Percentiles rank a stretch among this genome's conserved stretches.
Conservation (phyloP, 768 basidiomycete species). For the Kwoniella sp. region DNA sequence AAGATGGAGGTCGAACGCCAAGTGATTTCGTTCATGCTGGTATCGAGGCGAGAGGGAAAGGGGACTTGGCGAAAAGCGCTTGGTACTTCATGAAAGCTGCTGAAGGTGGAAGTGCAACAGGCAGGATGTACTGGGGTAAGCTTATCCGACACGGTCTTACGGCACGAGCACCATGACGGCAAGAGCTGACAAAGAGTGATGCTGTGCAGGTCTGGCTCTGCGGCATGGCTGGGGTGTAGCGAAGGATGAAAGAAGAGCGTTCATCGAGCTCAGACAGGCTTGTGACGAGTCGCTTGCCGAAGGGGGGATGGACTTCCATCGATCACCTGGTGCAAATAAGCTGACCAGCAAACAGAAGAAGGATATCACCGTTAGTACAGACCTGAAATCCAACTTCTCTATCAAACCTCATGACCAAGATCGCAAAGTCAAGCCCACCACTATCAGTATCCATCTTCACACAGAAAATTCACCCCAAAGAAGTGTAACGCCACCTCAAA, state of each 20-base stretch:
- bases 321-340: slow-evolving; percentile 27
- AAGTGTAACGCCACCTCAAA: background rate
- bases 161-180: too few relatives aligned
- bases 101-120: slow-evolving; percentile 49
- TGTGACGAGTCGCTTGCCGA: slow-evolving; percentile 44
- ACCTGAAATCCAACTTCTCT: background rate
- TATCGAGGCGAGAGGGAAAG: slow-evolving; percentile 44
- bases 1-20: slow-evolving; percentile 19
- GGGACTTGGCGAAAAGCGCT: slow-evolving; percentile 50
- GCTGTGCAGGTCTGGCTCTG: slow-evolving; percentile 40
- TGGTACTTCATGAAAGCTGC: slow-evolving; percentile 54
- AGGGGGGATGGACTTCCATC: slow-evolving; percentile 33
- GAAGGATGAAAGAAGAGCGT: slow-evolving; percentile 46
- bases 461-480: too few relatives aligned
- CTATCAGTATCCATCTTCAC: too few relatives aligned
- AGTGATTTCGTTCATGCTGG: slow-evolving; percentile 47
- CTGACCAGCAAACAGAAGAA: slow-evolving; percentile 34
- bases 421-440: too few relatives aligned
- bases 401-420: too few relatives aligned
- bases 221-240: slow-evolving; percentile 53
- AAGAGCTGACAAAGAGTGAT: background rate
- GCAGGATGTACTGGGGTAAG: slow-evolving; percentile 54
- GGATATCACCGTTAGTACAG: slow-evolving; percentile 34
- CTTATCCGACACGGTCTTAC: too few relatives aligned
- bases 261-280: slow-evolving; percentile 46